phyloP scores from a whole-genome alignment of 2,329 filamentous ascomycete species.

The Oidium heveae region DNA sequence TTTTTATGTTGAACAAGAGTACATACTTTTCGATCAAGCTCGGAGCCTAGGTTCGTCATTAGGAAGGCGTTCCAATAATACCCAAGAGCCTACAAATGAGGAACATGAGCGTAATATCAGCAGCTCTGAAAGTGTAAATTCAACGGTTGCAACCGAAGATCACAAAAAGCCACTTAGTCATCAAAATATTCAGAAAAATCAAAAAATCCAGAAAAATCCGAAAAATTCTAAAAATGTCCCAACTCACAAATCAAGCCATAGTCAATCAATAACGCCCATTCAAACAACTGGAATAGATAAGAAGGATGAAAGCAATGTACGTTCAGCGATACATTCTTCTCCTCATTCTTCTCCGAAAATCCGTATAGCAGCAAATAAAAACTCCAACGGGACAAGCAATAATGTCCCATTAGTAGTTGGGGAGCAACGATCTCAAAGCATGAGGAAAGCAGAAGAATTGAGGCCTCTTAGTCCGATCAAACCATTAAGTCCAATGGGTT shows the following conservation, averaged over 20 bases:
- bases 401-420: neutral
- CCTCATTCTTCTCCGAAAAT: neutral
- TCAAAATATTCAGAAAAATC: neutral
- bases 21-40: conserved; percentile 31
- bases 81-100: conserved; percentile 10
- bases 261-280: neutral
- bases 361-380: conserved; percentile 1
- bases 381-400: neutral
- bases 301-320: neutral
- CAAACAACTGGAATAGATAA: neutral
- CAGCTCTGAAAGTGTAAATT: conserved; percentile 38
- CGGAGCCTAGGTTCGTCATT: conserved; percentile 12
- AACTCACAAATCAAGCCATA: neutral
- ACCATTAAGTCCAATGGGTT: conserved; percentile 35
- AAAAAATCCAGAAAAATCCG: neutral
- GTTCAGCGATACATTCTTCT: neutral
- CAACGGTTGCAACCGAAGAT: conserved; percentile 11
- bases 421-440: neutral
- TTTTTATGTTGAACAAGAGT: conserved; percentile 47
- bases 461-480: conserved; percentile 37
- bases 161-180: no score
- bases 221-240: neutral
- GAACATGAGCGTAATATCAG: conserved; percentile 28
- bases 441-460: conserved; percentile 6
- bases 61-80: conserved; percentile 11